These are phyloP conservation scores for Paraconiothyrium sp. DNA, from an alignment of 2,329 filamentous ascomycete species.

Conservation along the genomic window DNA sequence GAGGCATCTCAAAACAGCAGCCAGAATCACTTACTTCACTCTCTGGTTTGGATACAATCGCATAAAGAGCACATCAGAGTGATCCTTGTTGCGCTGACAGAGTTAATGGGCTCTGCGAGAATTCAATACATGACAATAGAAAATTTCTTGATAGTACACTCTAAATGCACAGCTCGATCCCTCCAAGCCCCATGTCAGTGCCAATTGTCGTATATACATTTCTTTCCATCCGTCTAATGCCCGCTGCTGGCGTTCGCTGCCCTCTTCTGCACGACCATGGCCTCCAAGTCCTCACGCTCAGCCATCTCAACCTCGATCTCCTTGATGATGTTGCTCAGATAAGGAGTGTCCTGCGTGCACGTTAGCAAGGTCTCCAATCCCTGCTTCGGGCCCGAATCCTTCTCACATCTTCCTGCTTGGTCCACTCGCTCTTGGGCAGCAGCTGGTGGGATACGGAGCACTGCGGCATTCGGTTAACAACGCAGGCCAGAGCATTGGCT, in stretches of 20 bases:
- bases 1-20: not conserved
- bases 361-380: slow-evolving; percentile 26
- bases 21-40: not conserved
- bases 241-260: slow-evolving; percentile 37
- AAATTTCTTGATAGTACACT: slow-evolving; percentile 50
- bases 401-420: slow-evolving; percentile 71
- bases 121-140: slow-evolving; percentile 14
- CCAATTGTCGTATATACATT: slow-evolving; percentile 29
- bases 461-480: slow-evolving; percentile 53
- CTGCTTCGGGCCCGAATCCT: not conserved
- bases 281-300: slow-evolving; percentile 75
- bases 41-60: not conserved
- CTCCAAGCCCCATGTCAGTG: slow-evolving; percentile 21
- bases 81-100: not conserved
- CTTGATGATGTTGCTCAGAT: slow-evolving; percentile 73
- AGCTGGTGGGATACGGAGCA: slow-evolving; percentile 73
- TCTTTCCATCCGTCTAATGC: slow-evolving; percentile 32
- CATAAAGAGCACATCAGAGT: not conserved
- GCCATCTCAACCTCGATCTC: slow-evolving; percentile 73
- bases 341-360: slow-evolving; percentile 67
- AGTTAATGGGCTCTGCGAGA: not conserved
- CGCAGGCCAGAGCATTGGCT: not conserved
- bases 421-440: slow-evolving; percentile 72
- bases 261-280: slow-evolving; percentile 66
- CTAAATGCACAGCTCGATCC: slow-evolving; percentile 47